Evolutionary conservation across 768 basidiomycete genomes (phyloP), one percentile per base, ranked within the genome.

Genomic region (Galerina sulciceps): DNA sequence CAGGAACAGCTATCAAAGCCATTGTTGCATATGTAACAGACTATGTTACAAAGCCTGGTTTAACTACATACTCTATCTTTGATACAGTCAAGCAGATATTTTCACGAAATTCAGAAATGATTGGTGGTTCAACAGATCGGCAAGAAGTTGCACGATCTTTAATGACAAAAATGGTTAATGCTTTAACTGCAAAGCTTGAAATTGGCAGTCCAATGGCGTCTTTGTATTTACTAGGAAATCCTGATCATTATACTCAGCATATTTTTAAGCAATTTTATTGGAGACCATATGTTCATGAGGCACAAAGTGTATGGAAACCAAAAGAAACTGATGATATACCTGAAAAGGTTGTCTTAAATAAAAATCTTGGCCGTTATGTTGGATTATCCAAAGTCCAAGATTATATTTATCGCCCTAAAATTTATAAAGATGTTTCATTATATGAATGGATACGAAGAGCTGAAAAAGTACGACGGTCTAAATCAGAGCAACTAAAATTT

Each of bases 11-110:
- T 1, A 68, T 81, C 1, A 78, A 78, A 50, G 70, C 75, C 13
- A 67, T 77, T 3, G 56, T 79, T 0, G 62, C 71, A 20, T 80
- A 80, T 66, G 68, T 79, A 0, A 69, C 79, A 6, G 76, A 82
- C 42, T 82, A 82, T 63, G 69, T 81, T 0, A 79, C 76, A 0
- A 82, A 82, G 60, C 43, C 67, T 0, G 43, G 62, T 2, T 55
- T 82, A 14, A 81, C 79, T 47, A 77, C 74, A 1, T 68, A 77
- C 63, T 64, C 63, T 15, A 69, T 78, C 31, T 79, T 80, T 66
- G 67, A 76, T 1, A 57, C 71, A 4, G 60, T 75, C 0, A 52
- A 57, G 10, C 51, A 65, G 9, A 55, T 75, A 0, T 70, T 73
- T 55, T 58, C 67, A 0, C 67, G 67, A 36, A 63, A 72, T 49